Evolutionary conservation across 768 basidiomycete species (phyloP), one percentile per base, ranked within the genome.

Genomic region (Udeniomyces megalosporus): DNA sequence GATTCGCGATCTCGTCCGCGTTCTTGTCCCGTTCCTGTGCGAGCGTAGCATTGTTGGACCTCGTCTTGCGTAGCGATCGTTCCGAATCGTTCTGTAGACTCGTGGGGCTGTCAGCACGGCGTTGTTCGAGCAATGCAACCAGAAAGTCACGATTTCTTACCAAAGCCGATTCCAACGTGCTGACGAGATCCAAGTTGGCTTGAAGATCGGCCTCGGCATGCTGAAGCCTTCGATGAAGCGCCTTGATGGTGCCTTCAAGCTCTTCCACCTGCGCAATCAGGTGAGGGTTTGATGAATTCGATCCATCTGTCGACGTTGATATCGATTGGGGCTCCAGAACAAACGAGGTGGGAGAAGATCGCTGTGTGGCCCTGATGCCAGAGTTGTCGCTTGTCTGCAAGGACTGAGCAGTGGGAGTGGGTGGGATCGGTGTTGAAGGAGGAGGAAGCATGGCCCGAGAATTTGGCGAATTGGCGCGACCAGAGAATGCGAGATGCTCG

Each of bases 121-220:
- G n/a, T n/a, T n/a, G n/a, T n/a, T n/a, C n/a, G n/a, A n/a, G n/a
- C n/a, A n/a, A n/a, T n/a, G n/a, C 42, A 5, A 57, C 10, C 5
- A 42, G 7, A 32, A 60, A 14, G 4, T 46, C 26, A 2, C n/a
- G 20, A 17, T 2, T 24, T 46, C 58, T 8, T 35, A 60, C 58
- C 44, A 59, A 34, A 10, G 57, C 61, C 24, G 66, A 44, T 29
- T 67, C 62, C 12, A 59, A 42, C 26, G 51, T 56, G 38, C 58
- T 52, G 29, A 60, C 60, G 31, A 90, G 80, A 71, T 93, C 88
- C 80, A 90, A 88, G 70, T 92, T 88, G 29, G 86, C 83, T 68
- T 91, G 86, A 66, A 92, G 77, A 73, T 95, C 90, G 65, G 80
- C 81, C 75, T 95, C 91, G 70, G 88, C 91, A 72, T 93, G 90